Percentiles rank a stretch among this genome's conserved stretches.
Conservation (phyloP, 495 filamentous ascomycete species). For the Elasticomyces elasticus region DNA sequence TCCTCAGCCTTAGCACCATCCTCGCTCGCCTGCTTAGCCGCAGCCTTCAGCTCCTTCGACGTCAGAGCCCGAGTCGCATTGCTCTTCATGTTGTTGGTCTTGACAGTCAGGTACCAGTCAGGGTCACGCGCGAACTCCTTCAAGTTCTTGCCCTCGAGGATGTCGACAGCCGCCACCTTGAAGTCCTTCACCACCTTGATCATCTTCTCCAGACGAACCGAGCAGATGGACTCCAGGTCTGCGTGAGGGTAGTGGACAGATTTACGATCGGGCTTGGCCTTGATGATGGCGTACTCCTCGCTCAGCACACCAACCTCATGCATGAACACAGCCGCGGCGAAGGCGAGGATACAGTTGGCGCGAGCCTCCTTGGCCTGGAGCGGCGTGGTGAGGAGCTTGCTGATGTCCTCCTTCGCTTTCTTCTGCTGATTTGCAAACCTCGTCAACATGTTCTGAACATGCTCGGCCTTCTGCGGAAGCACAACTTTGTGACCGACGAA, state of each 20-base stretch:
- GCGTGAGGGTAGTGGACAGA: not conserved
- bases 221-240: conserved; percentile 3
- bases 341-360: not conserved
- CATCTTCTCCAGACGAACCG: not conserved
- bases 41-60: not conserved
- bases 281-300: not conserved
- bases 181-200: not conserved
- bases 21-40: not conserved
- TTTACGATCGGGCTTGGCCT: not conserved
- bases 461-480: not conserved
- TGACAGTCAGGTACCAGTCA: not conserved
- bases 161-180: not conserved
- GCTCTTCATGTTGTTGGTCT: not conserved
- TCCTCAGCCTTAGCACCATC: not conserved
- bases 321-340: not conserved
- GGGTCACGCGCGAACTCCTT: not conserved
- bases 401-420: not conserved
- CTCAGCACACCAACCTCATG: not conserved
- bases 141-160: conserved; percentile 1
- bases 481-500: not conserved
- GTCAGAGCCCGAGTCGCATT: not conserved
- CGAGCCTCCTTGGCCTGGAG: not conserved
- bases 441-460: not conserved
- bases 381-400: not conserved
- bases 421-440: conserved; percentile 2